phyloP scores from a whole-genome alignment of 2,329 filamentous ascomycete species.

The Hirsutella minnesotensis region DNA sequence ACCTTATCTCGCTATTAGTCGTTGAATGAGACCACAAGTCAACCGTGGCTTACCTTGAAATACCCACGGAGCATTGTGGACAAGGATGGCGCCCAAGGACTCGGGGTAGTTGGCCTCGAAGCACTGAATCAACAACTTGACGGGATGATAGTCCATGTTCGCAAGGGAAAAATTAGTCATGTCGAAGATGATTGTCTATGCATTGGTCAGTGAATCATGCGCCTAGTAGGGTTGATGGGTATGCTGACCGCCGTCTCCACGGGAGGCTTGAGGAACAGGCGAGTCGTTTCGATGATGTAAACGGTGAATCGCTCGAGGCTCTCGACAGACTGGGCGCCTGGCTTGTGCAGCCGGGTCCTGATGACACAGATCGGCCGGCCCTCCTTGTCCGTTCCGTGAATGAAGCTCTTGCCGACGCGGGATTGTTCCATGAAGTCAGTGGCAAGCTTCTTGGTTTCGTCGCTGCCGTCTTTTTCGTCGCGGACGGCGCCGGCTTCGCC shows the following conservation, averaged over 20 bases:
- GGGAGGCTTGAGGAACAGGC: conserved; percentile 66
- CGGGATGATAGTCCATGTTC: conserved; percentile 96
- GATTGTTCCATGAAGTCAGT: conserved; percentile 75
- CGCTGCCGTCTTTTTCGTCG: conserved; percentile 42
- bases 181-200: conserved; percentile 81
- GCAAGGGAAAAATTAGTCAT: conserved; percentile 89
- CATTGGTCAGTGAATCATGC: background rate
- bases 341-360: conserved; percentile 67
- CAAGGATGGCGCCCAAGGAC: conserved; percentile 74
- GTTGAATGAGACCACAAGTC: background rate
- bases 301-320: conserved; percentile 84
- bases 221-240: background rate
- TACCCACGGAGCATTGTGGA: conserved; percentile 94
- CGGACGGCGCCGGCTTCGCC: conserved; percentile 60
- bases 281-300: conserved; percentile 87
- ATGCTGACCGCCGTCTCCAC: conserved; percentile 72
- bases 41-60: conserved; percentile 59
- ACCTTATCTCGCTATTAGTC: conserved; percentile 32
- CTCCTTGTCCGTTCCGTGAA: conserved; percentile 76
- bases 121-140: conserved; percentile 99
- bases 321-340: conserved; percentile 71
- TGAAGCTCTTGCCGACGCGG: conserved; percentile 82
- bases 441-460: conserved; percentile 51
- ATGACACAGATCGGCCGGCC: conserved; percentile 83
- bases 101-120: conserved; percentile 99